phyloP scores from a whole-genome alignment of 2,329 filamentous ascomycete genomes.

The Aspergillus sp. region DNA sequence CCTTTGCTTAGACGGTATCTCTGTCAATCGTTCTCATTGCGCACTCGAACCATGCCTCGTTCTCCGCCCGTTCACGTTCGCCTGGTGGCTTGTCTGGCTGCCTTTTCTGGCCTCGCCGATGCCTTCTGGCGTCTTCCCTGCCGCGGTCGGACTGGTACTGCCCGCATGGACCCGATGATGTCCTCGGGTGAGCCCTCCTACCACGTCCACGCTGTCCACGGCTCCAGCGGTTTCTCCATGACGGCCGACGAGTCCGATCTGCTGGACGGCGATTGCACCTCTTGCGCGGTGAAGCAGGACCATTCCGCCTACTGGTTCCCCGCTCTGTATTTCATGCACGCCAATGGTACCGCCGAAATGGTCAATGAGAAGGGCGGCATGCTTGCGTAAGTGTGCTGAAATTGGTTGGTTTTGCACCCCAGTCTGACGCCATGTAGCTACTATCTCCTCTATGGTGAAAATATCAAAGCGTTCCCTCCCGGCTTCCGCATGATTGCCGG shows the following conservation, averaged over 20 bases:
- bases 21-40: slow-evolving; percentile 9
- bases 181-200: slow-evolving; percentile 48
- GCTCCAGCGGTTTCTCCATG: slow-evolving; percentile 59
- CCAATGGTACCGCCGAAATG: slow-evolving; percentile 56
- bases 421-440: slow-evolving; percentile 47
- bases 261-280: slow-evolving; percentile 59
- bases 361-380: slow-evolving; percentile 72
- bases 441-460: slow-evolving; percentile 65
- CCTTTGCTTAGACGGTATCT: neutral
- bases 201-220: slow-evolving; percentile 68
- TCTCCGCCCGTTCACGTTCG: slow-evolving; percentile 9
- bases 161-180: slow-evolving; percentile 69
- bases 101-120: slow-evolving; percentile 32
- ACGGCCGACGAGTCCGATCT: slow-evolving; percentile 51
- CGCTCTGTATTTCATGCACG: slow-evolving; percentile 64
- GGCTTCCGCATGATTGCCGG: slow-evolving; percentile 79
- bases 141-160: slow-evolving; percentile 58
- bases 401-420: slow-evolving; percentile 1
- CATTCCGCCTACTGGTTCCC: slow-evolving; percentile 86
- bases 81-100: slow-evolving; percentile 17
- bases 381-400: slow-evolving; percentile 64
- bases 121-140: slow-evolving; percentile 92
- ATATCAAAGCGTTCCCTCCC: slow-evolving; percentile 62
- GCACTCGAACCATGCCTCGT: slow-evolving; percentile 8
- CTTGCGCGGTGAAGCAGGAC: slow-evolving; percentile 69